A percentile compares a stretch with the other conserved stretches of the same genome.
Conservation (phyloP, 352 stramenopile genomes). For the Phytophthora macrochlamydospora region DNA sequence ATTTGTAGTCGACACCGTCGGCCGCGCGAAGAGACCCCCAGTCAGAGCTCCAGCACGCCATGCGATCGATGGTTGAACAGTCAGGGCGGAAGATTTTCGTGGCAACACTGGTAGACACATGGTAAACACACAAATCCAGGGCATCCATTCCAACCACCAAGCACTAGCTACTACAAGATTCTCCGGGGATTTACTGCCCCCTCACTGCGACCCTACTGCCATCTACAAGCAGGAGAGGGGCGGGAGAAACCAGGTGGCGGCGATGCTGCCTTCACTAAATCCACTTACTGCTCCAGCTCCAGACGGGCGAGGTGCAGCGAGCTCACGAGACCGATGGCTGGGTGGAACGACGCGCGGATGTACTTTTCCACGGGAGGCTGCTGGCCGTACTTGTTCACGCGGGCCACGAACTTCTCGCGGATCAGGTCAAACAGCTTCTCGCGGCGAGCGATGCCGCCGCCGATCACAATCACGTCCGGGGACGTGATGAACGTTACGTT, state of each 20-base stretch:
- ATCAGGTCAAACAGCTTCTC: conserved; percentile 84
- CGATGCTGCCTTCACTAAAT: conserved; percentile 11
- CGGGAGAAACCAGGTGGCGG: not conserved
- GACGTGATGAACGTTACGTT: conserved; percentile 94
- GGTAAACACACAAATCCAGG: conserved; percentile 20
- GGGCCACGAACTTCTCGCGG: conserved; percentile 78
- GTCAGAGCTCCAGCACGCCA: conserved; percentile 20
- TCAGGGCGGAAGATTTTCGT: not conserved
- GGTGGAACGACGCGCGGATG: conserved; percentile 86
- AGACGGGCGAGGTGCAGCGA: conserved; percentile 81
- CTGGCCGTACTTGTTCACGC: conserved; percentile 81
- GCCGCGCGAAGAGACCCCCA: conserved; percentile 44
- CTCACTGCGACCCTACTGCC: conserved; percentile 24
- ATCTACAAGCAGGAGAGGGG: conserved; percentile 24
- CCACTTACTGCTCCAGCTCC: conserved; percentile 42
- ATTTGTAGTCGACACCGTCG: not conserved
- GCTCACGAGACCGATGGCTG: conserved; percentile 82
- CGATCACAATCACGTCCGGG: conserved; percentile 95
- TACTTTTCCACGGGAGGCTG: conserved; percentile 76
- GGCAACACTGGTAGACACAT: no score
- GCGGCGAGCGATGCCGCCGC: conserved; percentile 94
- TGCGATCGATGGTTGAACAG: not conserved
- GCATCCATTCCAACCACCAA: conserved; percentile 25
- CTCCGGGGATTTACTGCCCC: conserved; percentile 3
- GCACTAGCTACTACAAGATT: conserved; percentile 24